phyloP scores from a whole-genome alignment of 2,329 filamentous ascomycete species.

The Didymella exigua region DNA sequence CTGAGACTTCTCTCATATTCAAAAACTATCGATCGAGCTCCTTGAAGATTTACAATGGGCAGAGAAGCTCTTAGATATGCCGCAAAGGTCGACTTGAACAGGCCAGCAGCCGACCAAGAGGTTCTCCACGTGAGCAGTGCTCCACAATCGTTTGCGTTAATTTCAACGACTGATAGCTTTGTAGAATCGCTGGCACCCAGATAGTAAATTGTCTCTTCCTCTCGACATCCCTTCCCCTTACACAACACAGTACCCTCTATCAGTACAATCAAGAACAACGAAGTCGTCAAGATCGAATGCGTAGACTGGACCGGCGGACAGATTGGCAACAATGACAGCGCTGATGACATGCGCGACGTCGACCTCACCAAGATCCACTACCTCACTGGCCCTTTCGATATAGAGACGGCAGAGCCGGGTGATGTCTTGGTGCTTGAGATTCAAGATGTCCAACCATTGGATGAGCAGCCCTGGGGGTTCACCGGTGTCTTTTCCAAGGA shows the following conservation, averaged over 20 bases:
- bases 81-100: conserved; percentile 74
- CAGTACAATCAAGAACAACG: conserved; percentile 76
- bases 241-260: conserved; percentile 69
- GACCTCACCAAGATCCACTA: conserved; percentile 87
- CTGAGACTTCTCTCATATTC: too few species aligned
- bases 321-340: conserved; percentile 85
- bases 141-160: neutral
- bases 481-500: conserved; percentile 79
- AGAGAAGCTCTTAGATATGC: conserved; percentile 69
- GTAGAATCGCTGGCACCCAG: conserved; percentile 92
- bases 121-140: conserved; percentile 70
- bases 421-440: conserved; percentile 88
- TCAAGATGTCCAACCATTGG: conserved; percentile 87
- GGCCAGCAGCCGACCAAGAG: conserved; percentile 71
- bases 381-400: conserved; percentile 85
- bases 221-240: neutral
- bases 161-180: neutral
- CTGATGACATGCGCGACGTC: conserved; percentile 85
- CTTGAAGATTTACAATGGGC: conserved; percentile 48
- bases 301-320: conserved; percentile 78
- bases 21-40: neutral
- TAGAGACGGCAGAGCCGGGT: conserved; percentile 82
- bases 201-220: conserved; percentile 60
- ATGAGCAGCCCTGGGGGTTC: conserved; percentile 88
- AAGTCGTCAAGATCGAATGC: conserved; percentile 93